Conservation (phyloP, 441 rosid genomes). For the Pelargonium fulgidum region DNA sequence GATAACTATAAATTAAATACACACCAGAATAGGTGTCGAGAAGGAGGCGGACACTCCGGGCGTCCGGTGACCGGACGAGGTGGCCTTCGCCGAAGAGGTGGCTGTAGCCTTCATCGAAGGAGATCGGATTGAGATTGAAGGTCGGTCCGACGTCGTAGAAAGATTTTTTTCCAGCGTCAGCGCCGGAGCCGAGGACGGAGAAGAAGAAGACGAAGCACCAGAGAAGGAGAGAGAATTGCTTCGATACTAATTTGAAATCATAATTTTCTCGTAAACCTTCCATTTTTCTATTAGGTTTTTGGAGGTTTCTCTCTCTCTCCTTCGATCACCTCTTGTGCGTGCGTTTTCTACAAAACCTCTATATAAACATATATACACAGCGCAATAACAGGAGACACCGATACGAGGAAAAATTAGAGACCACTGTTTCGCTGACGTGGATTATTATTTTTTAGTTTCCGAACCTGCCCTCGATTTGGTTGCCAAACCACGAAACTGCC, state of each 20-base stretch:
- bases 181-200: too few species aligned
- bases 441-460: background rate
- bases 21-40: constrained; percentile 73
- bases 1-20: background rate
- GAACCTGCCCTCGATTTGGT: background rate
- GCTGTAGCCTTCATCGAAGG: constrained; percentile 66
- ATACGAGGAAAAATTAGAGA: too few species aligned
- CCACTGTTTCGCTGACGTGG: background rate
- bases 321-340: too few species aligned
- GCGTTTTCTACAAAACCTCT: too few species aligned
- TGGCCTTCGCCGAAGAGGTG: constrained; percentile 82
- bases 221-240: too few species aligned
- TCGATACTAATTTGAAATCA: too few species aligned
- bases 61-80: constrained; percentile 68
- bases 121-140: constrained; percentile 47
- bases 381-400: too few species aligned
- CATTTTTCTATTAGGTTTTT: too few species aligned
- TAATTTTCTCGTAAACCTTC: too few species aligned
- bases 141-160: background rate
- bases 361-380: too few species aligned
- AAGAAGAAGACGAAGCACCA: too few species aligned
- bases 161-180: background rate
- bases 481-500: background rate
- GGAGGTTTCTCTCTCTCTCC: too few species aligned
- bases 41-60: constrained; percentile 65